Base-by-base conservation (phyloP, 768 basidiomycete genomes). In the Plicaturopsis crispa region DNA sequence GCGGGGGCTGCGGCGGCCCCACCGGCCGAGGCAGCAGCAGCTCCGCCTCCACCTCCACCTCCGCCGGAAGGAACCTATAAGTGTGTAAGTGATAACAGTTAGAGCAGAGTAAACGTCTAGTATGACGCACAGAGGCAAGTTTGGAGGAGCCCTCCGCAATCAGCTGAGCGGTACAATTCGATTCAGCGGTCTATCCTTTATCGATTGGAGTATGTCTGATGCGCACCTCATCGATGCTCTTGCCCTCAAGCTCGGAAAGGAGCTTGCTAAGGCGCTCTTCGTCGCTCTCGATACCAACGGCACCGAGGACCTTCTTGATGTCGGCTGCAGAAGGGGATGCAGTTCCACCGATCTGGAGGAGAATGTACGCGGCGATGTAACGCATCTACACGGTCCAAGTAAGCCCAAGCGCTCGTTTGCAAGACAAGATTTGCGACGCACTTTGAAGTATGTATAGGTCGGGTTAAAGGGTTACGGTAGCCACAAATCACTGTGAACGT, bases 281-380 rank as follows among this genome's bases (percentile, higher is more conserved):
- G 49, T 99, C 92, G 32, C 79, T 72, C 59, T 94, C 90, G 51
- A 96, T 82, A 53, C 88, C 90, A 53, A 90, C 96, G 46, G 82
- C 70, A 39, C 54, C 63, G 51, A 99, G 81, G 56, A 98, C 78
- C 54, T 80, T 80, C 69, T 80, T 90, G 69, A 99, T 72, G 60
- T 97, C 93, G 33, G 55, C 73, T 39, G 86, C 87, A 44, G 83
- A 80, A 47, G 96, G 93, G 46, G 74, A 77, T 53, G 80, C 66
- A 57, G 97, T 97, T 40, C 96, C 96, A 50, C 91, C 96, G 59
- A 80, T 75, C 63, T 86, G 84, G 68, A 97, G 91, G 61, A 99
- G 90, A 44, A 99, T 80, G 74, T 96, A 98, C 49, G 91, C 89
- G 68, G 91, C 93, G 63, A 97, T 70, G 59, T 91, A 69, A 66